Evolutionary conservation across 768 basidiomycete species (phyloP), one percentile per base, ranked within the genome.

Genomic region (Boletus tomentosulus): DNA sequence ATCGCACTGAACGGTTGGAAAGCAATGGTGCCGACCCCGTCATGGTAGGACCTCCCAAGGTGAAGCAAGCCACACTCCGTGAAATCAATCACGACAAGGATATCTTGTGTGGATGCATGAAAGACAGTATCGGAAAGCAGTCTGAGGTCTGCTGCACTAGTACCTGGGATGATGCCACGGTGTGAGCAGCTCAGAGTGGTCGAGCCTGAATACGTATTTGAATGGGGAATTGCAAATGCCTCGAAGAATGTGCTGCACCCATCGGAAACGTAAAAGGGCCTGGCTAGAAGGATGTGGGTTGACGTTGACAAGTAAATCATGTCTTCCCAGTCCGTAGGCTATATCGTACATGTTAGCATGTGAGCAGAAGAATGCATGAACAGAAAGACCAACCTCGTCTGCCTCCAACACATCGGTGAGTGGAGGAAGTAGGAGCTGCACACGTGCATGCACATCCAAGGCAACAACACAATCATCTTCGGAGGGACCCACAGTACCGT

Each of bases 291-390:
- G 5, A 64, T 24, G 50, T 64, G 61, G 1, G 63, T 63, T 19
- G 58, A 61, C 6, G 64, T 64, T 8, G 64, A 64, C 24, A 64
- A 25, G 24, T 43, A 43, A n/a, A n/a, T n/a, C n/a, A n/a, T n/a
- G n/a, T n/a, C n/a, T n/a, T n/a, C n/a, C 27, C 27, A n/a, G 16
- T 50, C 27, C 15, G 41, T 11, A n/a, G n/a, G n/a, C 63, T 64
- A 27, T 22, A 30, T 16, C 15, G 15, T 19, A 28, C 27, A 24
- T 9, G 24, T 16, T n/a, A n/a, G n/a, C n/a, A n/a, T n/a, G n/a
- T n/a, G n/a, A n/a, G n/a, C n/a, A n/a, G n/a, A n/a, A n/a, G 11
- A 22, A 9, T 7, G 10, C 8, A 6, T 43, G 31, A 38, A 50
- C 12, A 10, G 13, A 28, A n/a, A n/a, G n/a, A 28, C 25, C 3